phyloP scores from a whole-genome alignment of 345 rosid genomes.

The Populus tremula region DNA sequence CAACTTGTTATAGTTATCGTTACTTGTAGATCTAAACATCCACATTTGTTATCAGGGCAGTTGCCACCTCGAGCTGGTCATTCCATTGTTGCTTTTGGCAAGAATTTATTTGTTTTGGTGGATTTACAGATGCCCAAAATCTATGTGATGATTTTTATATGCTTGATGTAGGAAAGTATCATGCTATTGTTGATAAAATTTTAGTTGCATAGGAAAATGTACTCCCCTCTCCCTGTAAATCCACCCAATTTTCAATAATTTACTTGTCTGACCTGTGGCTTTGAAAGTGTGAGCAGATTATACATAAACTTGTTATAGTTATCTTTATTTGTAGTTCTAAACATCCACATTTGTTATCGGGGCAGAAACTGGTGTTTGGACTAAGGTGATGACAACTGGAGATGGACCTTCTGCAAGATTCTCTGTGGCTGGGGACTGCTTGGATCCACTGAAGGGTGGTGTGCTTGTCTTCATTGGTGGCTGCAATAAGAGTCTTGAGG shows the following conservation, averaged over 20 bases:
- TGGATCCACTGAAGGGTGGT: constrained; percentile 78
- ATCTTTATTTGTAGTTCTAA: neutral
- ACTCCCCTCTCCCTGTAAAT: neutral
- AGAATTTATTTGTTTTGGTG: constrained; percentile 86
- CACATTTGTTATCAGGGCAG: constrained; percentile 36
- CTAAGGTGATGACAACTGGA: constrained; percentile 60
- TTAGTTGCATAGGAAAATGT: neutral
- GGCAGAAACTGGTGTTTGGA: constrained; percentile 84
- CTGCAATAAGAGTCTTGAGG: constrained; percentile 92
- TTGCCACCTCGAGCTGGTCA: constrained; percentile 97
- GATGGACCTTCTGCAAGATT: constrained; percentile 94
- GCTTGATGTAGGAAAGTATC: constrained; percentile 79
- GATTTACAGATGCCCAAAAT: constrained; percentile 91
- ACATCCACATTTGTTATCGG: neutral
- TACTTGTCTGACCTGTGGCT: neutral
- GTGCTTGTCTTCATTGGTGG: constrained; percentile 83
- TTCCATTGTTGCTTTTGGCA: constrained; percentile 79
- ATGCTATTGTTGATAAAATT: neutral
- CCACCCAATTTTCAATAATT: neutral
- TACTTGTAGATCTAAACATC: neutral
- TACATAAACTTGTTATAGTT: neutral
- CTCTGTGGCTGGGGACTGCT: constrained; percentile 84
- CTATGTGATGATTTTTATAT: constrained; percentile 76
- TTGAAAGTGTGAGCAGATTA: neutral
- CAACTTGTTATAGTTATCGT: neutral